Evolutionary conservation across 441 rosid genomes (phyloP), one percentile per base, ranked within the genome.

Genomic region (Populus hybrid): DNA sequence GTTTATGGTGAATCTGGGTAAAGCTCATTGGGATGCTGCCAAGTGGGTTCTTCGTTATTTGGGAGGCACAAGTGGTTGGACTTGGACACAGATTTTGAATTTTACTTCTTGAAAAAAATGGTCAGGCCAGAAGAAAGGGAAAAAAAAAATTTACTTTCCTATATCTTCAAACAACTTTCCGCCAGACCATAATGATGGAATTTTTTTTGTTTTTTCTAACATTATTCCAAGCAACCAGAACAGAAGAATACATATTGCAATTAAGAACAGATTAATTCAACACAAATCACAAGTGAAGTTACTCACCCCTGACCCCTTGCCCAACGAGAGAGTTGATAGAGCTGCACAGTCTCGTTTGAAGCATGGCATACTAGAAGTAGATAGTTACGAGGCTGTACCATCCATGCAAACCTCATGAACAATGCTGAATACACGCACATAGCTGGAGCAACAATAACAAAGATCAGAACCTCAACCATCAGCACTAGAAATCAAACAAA

Each of bases 371-470:
- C 93, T 68, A 94, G 88, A 76, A 94, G 95, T 54, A 94, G 86
- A 83, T 95, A 94, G 91, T 92, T 94, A 46, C 98, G 98, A 0
- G 98, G 98, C 81, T 95, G 97, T 36, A 95, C 99, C 98, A 95
- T 95, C 97, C 98, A 93, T 2, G 99, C 97, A 87, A 95, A 95
- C 81, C 99, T 95, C 96, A 92, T 91, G 88, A 90, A 93, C 83
- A 92, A 82, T 75, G 88, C 94, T 5, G 95, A 94, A 88, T 90
- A 95, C 30, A 92, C 73, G 34, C 98, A 95, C 95, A 95, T 94
- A 36, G 92, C 97, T 94, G 90, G 78, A 77, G 64, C 54, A 80
- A 16, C 21, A 72, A 23, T 75, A 66, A 6, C 8, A 16, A 77
- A 72, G 20, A 30, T 81, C 14, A 46, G 38, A 79, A 71, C 50